Conservation (phyloP, 768 basidiomycete genomes). For the Calocera cornea region DNA sequence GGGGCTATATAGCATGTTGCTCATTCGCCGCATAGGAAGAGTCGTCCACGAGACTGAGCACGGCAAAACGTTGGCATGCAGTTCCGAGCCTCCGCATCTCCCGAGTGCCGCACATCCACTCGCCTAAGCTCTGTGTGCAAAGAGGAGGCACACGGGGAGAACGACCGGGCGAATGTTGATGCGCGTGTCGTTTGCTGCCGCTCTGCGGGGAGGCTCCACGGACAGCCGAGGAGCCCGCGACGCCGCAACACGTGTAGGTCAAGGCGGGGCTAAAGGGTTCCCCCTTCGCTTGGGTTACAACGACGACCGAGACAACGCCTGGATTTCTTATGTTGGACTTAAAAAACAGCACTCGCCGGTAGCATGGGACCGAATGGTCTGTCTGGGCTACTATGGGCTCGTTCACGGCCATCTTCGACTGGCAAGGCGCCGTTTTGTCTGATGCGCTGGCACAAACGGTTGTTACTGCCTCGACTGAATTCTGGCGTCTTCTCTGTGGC, state of each 20-base stretch:
- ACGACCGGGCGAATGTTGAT: not conserved
- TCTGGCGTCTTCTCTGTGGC: no score
- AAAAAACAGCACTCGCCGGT: not conserved
- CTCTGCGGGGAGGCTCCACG: not conserved
- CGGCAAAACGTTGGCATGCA: not conserved
- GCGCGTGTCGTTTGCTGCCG: not conserved
- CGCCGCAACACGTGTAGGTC: not conserved
- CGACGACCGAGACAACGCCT: not conserved
- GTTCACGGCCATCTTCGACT: no score
- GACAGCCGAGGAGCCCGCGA: not conserved
- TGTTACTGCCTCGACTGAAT: no score
- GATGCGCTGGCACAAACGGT: no score
- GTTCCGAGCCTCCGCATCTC: not conserved
- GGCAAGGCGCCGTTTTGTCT: no score
- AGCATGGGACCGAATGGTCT: no score
- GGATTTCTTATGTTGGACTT: not conserved
- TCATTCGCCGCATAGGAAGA: not conserved
- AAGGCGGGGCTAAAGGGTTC: not conserved
- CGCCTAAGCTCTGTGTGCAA: not conserved
- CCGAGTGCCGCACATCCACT: not conserved
- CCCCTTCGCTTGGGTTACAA: not conserved
- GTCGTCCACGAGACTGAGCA: not conserved
- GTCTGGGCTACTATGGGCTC: no score
- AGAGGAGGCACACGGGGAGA: not conserved
- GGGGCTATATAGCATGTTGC: not conserved